Evolutionary conservation across 768 basidiomycete genomes (phyloP).

Genomic region (Mycena vitilis): DNA sequence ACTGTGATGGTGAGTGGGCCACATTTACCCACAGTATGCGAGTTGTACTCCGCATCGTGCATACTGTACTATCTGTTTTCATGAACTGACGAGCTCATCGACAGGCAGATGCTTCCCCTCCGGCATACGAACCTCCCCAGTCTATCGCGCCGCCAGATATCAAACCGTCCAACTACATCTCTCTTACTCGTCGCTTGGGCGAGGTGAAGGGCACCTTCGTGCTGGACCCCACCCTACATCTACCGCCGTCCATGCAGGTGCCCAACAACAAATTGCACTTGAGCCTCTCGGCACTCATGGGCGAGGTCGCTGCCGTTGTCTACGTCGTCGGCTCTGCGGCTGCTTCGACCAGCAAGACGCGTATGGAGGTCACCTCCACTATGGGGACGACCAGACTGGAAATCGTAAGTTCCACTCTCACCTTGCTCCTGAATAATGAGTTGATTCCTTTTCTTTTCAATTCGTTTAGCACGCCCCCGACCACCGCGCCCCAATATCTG

Average conservation of each 20-base stretch:
- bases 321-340: constrained; percentile 20
- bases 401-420: constrained; percentile 7
- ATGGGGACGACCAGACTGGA: constrained; percentile 18
- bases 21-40: not conserved
- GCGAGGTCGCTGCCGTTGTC: constrained; percentile 16
- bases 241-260: constrained; percentile 21
- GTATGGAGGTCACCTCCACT: constrained; percentile 17
- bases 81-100: not conserved
- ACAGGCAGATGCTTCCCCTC: constrained; percentile 13
- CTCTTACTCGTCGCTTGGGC: constrained; percentile 14
- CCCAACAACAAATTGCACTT: constrained; percentile 18
- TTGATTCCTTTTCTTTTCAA: not conserved
- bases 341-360: constrained; percentile 16
- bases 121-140: constrained; percentile 14
- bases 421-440: not conserved
- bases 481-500: constrained; percentile 23
- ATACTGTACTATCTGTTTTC: not conserved
- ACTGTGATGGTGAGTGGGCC: not conserved
- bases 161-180: constrained; percentile 22
- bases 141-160: constrained; percentile 6
- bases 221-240: constrained; percentile 26
- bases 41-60: too few relatives aligned
- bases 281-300: constrained; percentile 25
- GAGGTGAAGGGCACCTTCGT: constrained; percentile 32
- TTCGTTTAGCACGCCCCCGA: constrained; percentile 25